These are phyloP conservation scores for Podila verticillata DNA, from an alignment of 192 early-diverging fungal species.

Conservation along the genomic window DNA sequence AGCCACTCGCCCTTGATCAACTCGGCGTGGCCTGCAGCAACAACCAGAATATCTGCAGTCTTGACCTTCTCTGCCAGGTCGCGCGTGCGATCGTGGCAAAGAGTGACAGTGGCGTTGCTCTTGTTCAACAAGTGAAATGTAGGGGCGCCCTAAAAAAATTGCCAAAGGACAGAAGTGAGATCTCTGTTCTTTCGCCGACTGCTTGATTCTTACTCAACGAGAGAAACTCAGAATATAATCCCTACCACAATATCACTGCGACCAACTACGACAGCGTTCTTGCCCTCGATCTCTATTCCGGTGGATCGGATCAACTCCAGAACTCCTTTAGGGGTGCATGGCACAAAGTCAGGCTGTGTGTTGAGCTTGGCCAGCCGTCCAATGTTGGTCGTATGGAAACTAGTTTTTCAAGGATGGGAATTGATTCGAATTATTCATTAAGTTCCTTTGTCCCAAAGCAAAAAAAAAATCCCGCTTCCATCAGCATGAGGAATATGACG, in stretches of 20 bases:
- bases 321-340: slow-evolving; percentile 97
- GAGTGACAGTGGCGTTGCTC: slow-evolving; percentile 90
- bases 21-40: slow-evolving; percentile 85
- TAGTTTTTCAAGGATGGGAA: slow-evolving; percentile 23
- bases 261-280: slow-evolving; percentile 94
- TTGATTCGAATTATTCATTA: background rate
- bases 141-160: slow-evolving; percentile 72
- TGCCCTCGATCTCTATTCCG: slow-evolving; percentile 79
- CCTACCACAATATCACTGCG: slow-evolving; percentile 94
- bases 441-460: no score
- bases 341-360: slow-evolving; percentile 83
- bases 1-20: slow-evolving; percentile 94
- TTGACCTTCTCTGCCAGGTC: slow-evolving; percentile 75
- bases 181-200: background rate
- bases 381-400: slow-evolving; percentile 94
- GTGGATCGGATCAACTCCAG: slow-evolving; percentile 84
- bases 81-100: slow-evolving; percentile 89
- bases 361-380: slow-evolving; percentile 88
- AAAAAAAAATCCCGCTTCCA: background rate
- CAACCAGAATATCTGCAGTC: slow-evolving; percentile 90
- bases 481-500: background rate
- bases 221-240: background rate
- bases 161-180: background rate
- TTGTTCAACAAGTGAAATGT: slow-evolving; percentile 83
- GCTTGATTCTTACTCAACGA: background rate